Conservation (phyloP, 495 filamentous ascomycete species). For the Penicillium desertorum region DNA sequence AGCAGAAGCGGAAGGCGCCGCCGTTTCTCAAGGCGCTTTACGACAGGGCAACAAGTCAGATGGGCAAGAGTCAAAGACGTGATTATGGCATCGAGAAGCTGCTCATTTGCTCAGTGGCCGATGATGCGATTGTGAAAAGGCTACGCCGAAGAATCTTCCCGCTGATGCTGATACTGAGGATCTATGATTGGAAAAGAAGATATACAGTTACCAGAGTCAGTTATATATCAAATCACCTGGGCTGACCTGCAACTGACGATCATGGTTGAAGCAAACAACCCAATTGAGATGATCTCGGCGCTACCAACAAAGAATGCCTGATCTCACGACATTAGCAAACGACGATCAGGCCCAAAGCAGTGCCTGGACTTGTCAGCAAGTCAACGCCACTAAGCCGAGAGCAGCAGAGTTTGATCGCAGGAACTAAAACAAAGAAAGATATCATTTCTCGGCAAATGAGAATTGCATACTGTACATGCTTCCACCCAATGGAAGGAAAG, state of each 20-base stretch:
- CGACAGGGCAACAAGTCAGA: neutral
- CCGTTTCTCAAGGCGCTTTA: neutral
- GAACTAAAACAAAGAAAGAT: neutral
- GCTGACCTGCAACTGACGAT: neutral
- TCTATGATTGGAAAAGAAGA: neutral
- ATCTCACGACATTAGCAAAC: slow-evolving; percentile 1
- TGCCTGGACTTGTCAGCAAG: neutral
- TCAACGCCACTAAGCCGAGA: neutral
- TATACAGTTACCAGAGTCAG: neutral
- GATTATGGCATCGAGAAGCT: neutral
- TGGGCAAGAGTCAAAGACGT: neutral
- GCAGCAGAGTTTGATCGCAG: neutral
- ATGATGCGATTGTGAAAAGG: neutral
- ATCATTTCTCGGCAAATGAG: slow-evolving; percentile 3
- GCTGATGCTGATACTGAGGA: neutral
- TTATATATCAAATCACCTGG: neutral
- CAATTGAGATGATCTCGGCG: neutral
- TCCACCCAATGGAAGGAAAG: slow-evolving; percentile 27
- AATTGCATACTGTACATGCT: slow-evolving; percentile 39
- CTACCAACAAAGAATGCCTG: neutral
- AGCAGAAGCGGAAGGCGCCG: neutral
- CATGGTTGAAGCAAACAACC: neutral
- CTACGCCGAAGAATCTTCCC: neutral
- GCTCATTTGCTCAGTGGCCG: neutral
- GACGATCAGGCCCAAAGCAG: neutral